Evolutionary conservation across 139 green algal genomes (phyloP).

Genomic region (Ulvella scutata): DNA sequence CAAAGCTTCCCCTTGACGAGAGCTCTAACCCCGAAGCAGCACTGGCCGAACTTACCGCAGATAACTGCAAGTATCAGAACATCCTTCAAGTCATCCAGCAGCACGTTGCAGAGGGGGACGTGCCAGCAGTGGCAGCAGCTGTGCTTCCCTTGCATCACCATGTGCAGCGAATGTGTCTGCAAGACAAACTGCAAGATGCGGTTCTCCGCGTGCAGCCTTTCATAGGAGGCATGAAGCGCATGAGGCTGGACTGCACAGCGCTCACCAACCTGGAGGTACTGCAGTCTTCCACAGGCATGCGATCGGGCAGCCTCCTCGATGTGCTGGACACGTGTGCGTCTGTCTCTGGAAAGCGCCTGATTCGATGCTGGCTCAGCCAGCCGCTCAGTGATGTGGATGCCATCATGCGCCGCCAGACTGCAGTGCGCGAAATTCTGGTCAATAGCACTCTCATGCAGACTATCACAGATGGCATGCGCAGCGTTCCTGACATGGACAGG

Average conservation of each 20-base stretch:
- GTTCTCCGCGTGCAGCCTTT: background rate
- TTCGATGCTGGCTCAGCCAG: conserved; percentile 76
- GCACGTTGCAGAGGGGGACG: background rate
- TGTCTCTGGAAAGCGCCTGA: conserved; percentile 57
- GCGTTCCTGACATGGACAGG: conserved; percentile 3
- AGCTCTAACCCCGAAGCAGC: background rate
- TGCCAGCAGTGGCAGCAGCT: background rate
- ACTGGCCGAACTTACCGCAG: background rate
- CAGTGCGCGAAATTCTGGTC: background rate
- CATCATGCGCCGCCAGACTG: conserved; percentile 34
- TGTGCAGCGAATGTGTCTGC: background rate
- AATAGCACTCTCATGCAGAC: background rate
- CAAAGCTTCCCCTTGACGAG: background rate
- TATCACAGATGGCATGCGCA: background rate
- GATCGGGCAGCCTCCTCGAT: conserved; percentile 61
- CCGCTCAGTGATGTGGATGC: conserved; percentile 46
- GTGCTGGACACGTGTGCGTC: conserved; percentile 76
- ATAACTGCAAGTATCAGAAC: background rate
- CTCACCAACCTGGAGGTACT: conserved; percentile 84
- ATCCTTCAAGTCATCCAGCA: background rate
- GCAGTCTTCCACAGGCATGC: background rate
- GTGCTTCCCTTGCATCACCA: background rate
- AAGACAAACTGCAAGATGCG: background rate
- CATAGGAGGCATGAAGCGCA: conserved; percentile 4
- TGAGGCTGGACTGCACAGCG: conserved; percentile 80